These are phyloP conservation scores for Paramarasmius palmivorus DNA, from an alignment of 1,284 basidiomycete species.

Conservation along the genomic window DNA sequence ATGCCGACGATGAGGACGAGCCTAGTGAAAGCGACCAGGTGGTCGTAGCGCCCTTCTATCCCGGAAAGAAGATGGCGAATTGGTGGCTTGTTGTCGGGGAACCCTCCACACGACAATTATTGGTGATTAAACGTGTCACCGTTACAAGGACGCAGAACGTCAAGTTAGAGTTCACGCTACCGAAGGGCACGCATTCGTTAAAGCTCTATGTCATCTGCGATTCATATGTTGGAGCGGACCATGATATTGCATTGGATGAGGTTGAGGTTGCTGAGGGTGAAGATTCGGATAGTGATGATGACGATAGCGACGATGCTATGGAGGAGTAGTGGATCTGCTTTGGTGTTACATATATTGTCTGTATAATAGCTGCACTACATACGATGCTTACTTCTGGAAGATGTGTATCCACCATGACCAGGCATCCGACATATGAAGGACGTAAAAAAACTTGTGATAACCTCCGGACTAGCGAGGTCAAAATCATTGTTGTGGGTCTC, in stretches of 20 bases:
- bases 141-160: constrained; percentile 77
- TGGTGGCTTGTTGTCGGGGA: constrained; percentile 99
- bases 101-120: constrained; percentile 68
- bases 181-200: constrained; percentile 80
- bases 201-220: constrained; percentile 95
- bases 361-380: not conserved
- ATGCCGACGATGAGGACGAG: constrained; percentile 84
- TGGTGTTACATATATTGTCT: not conserved
- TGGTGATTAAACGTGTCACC: constrained; percentile 95
- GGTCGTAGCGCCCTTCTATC: constrained; percentile 92
- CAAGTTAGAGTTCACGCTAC: constrained; percentile 88
- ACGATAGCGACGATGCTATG: constrained; percentile 57
- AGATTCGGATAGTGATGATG: constrained; percentile 80
- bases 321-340: constrained; percentile 30
- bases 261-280: constrained; percentile 89
- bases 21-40: constrained; percentile 63
- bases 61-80: constrained; percentile 86
- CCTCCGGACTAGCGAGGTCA: too few species aligned
- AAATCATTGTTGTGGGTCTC: too few species aligned
- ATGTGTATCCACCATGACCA: too few species aligned
- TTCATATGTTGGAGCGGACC: constrained; percentile 87
- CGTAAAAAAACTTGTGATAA: too few species aligned
- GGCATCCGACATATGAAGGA: too few species aligned
- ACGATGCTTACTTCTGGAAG: not conserved
- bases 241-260: constrained; percentile 80